These are phyloP conservation scores for Epichloe bromicola DNA, from an alignment of 2,329 filamentous ascomycete genomes.

Conservation along the genomic window DNA sequence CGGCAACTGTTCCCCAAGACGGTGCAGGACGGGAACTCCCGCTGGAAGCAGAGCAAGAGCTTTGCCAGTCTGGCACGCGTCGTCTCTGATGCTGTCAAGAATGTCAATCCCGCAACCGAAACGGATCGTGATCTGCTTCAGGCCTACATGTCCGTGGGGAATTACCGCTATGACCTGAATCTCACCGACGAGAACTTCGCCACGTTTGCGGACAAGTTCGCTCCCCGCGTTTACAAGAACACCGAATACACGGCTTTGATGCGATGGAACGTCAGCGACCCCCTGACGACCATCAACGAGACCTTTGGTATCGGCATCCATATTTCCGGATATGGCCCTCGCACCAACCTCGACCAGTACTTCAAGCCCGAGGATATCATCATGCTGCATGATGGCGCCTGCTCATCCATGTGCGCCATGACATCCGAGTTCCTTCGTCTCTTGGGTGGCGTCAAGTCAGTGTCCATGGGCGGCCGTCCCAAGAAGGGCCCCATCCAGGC, in stretches of 20 bases:
- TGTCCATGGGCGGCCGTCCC: conserved; percentile 36
- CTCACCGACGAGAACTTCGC: conserved; percentile 35
- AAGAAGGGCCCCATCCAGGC: conserved; percentile 37
- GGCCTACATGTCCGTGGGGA: conserved; percentile 37
- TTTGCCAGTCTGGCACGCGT: conserved; percentile 32
- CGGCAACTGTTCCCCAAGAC: conserved; percentile 37
- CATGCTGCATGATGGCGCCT: conserved; percentile 45
- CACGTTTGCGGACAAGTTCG: conserved; percentile 33
- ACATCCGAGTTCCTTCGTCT: conserved; percentile 41
- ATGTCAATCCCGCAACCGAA: conserved; percentile 32
- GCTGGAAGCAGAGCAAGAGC: conserved; percentile 25
- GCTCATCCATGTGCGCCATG: conserved; percentile 44
- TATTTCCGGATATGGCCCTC: conserved; percentile 33
- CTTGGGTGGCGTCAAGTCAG: conserved; percentile 38
- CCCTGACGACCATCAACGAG: conserved; percentile 25
- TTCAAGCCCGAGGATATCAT: conserved; percentile 46
- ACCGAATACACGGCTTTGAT: conserved; percentile 41
- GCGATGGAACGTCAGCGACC: conserved; percentile 37
- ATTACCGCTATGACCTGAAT: conserved; percentile 37
- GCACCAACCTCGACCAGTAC: conserved; percentile 28
- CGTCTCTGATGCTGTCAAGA: conserved; percentile 28
- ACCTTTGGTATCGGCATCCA: conserved; percentile 11
- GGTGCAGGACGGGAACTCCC: conserved; percentile 21
- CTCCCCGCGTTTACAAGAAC: conserved; percentile 25
- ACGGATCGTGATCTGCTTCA: conserved; percentile 18